phyloP scores from a whole-genome alignment of 2,329 filamentous ascomycete genomes.

The Ophiocordyceps robertsii region DNA sequence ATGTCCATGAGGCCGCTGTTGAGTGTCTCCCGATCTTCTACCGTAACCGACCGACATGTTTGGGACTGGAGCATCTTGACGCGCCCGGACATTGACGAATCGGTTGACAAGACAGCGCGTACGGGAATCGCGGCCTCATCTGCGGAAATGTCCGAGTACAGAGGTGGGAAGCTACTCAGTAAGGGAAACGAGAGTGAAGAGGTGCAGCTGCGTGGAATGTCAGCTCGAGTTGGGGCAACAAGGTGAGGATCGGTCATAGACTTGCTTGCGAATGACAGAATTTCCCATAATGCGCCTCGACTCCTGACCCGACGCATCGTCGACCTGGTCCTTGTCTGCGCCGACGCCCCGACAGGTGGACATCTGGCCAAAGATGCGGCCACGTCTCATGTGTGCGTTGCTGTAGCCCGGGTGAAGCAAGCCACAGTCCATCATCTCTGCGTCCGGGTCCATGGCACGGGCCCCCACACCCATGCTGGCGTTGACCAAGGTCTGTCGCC shows the following conservation, averaged over 20 bases:
- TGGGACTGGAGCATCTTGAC: slow-evolving; percentile 53
- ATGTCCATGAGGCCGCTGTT: slow-evolving; percentile 70
- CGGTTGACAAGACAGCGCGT: slow-evolving; percentile 54
- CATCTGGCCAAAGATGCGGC: slow-evolving; percentile 16
- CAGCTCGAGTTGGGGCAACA: not conserved
- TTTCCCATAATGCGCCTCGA: slow-evolving; percentile 12
- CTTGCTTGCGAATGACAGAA: slow-evolving; percentile 14
- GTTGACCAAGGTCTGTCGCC: slow-evolving; percentile 67
- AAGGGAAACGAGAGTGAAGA: slow-evolving; percentile 34
- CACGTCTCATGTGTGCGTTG: slow-evolving; percentile 2
- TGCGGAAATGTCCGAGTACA: slow-evolving; percentile 40
- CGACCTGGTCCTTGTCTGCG: not conserved
- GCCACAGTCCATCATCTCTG: slow-evolving; percentile 16
- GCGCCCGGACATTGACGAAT: slow-evolving; percentile 56
- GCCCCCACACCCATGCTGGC: slow-evolving; percentile 50
- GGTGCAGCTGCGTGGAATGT: slow-evolving; percentile 1
- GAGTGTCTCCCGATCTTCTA: slow-evolving; percentile 77
- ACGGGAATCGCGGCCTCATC: slow-evolving; percentile 23
- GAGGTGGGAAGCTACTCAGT: slow-evolving; percentile 70
- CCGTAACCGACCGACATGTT: slow-evolving; percentile 45
- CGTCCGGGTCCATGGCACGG: slow-evolving; percentile 14
- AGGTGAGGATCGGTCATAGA: not conserved
- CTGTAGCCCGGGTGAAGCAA: slow-evolving; percentile 15
- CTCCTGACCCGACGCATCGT: slow-evolving; percentile 2
- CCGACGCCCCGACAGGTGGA: slow-evolving; percentile 9